A percentile compares a stretch with the other conserved stretches of the same genome.
Conservation (phyloP, 202 grass and related monocot species). For the Dendrocalamus latiflorus region DNA sequence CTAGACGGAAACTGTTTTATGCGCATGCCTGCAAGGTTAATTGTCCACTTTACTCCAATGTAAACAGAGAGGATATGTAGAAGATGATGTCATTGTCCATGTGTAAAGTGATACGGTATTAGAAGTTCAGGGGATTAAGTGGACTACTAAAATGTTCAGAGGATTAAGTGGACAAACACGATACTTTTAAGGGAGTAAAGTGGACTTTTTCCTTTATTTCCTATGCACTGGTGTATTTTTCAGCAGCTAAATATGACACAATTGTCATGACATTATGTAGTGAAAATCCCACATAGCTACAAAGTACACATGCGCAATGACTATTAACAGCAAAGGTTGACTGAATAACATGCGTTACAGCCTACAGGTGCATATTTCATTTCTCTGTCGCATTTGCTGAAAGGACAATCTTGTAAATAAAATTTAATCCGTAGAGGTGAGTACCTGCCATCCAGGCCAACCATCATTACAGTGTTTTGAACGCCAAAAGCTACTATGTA, state of each 20-base stretch:
- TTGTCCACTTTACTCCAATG: not conserved
- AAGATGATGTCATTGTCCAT: too few relatives aligned
- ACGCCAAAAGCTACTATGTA: constrained; percentile 88
- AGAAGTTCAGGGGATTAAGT: too few relatives aligned
- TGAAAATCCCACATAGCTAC: not conserved
- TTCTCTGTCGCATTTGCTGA: not conserved
- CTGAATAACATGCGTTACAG: not conserved
- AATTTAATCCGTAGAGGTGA: not conserved
- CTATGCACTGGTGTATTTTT: not conserved
- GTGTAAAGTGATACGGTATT: too few relatives aligned
- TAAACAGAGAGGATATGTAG: not conserved
- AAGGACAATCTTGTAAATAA: not conserved
- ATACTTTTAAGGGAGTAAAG: too few relatives aligned
- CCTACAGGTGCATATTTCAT: not conserved
- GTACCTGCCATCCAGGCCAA: constrained; percentile 98
- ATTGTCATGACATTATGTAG: not conserved
- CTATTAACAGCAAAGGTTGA: not conserved
- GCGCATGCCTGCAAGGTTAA: not conserved
- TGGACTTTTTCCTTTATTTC: not conserved
- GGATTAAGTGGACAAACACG: too few relatives aligned
- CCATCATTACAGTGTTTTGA: constrained; percentile 77
- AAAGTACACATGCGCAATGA: not conserved
- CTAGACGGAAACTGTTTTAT: not conserved
- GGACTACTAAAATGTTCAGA: too few relatives aligned
- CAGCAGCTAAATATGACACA: not conserved